Evolutionary conservation across 139 green algal species (phyloP).

Genomic region (Ettlia oleoabundans): DNA sequence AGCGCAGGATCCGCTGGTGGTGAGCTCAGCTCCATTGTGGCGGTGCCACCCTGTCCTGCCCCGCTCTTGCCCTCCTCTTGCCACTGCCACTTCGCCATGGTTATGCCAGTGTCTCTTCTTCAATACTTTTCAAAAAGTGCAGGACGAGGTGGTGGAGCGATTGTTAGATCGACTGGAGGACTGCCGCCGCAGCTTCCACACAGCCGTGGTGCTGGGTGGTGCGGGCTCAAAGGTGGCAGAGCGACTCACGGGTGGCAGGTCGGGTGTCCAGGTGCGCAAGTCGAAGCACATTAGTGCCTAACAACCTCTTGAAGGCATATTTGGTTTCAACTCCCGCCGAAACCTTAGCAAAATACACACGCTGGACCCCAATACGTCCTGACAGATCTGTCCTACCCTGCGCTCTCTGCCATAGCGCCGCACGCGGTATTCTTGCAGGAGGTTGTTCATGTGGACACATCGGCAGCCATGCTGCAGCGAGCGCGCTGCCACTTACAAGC

Average conservation of each 20-base stretch:
- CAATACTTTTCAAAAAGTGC: neutral
- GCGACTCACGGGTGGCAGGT: slow-evolving; percentile 45
- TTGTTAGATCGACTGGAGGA: slow-evolving; percentile 87
- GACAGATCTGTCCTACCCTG: too few species aligned
- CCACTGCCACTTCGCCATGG: neutral
- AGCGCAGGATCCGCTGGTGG: slow-evolving; percentile 49
- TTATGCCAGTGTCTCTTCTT: neutral
- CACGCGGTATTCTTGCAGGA: too few species aligned
- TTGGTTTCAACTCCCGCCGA: too few species aligned
- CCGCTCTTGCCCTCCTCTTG: neutral
- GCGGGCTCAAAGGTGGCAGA: slow-evolving; percentile 59
- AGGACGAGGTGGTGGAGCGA: slow-evolving; percentile 67
- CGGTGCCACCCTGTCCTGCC: too few species aligned
- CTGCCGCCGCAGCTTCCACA: slow-evolving; percentile 68
- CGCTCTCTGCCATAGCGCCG: too few species aligned
- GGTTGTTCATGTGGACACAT: slow-evolving; percentile 20
- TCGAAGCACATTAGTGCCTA: too few species aligned
- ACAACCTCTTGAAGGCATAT: too few species aligned
- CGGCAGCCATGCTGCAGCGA: slow-evolving; percentile 21
- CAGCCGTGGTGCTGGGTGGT: slow-evolving; percentile 69
- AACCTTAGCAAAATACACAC: too few species aligned
- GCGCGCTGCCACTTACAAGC: neutral
- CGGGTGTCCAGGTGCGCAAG: too few species aligned
- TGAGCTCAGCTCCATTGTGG: slow-evolving; percentile 3
- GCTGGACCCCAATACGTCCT: too few species aligned